phyloP scores from a whole-genome alignment of 208 protist species.

The Blastocrithidia nonstop region DNA sequence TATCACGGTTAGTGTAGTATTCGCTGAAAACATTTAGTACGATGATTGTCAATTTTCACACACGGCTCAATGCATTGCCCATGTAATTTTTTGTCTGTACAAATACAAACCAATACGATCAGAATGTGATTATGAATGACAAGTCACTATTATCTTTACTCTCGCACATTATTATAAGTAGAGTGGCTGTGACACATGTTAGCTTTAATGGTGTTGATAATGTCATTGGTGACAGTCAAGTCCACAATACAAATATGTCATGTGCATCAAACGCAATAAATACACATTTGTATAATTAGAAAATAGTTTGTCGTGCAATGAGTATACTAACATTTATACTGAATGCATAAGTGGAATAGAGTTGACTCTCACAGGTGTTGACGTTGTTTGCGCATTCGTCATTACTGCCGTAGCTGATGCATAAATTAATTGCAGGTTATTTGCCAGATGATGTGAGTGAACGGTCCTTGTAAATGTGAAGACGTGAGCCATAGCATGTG shows the following conservation, averaged over 20 bases:
- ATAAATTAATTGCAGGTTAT: slow-evolving; percentile 18
- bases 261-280: too few species aligned
- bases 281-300: too few species aligned
- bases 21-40: slow-evolving; percentile 40
- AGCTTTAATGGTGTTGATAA: too few species aligned
- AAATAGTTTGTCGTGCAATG: slow-evolving; percentile 42
- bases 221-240: too few species aligned
- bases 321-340: slow-evolving; percentile 18
- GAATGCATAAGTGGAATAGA: slow-evolving; percentile 36
- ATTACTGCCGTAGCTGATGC: slow-evolving; percentile 14
- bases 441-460: slow-evolving; percentile 29
- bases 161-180: too few species aligned
- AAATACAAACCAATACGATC: neutral
- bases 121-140: neutral
- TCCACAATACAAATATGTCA: too few species aligned
- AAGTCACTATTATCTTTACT: too few species aligned
- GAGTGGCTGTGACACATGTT: too few species aligned
- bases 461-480: slow-evolving; percentile 24
- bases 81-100: slow-evolving; percentile 18
- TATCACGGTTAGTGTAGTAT: slow-evolving; percentile 46
- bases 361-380: slow-evolving; percentile 11
- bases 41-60: slow-evolving; percentile 27
- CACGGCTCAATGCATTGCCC: slow-evolving; percentile 17
- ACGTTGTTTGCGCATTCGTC: neutral
- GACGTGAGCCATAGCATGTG: slow-evolving; percentile 19